Percentiles rank a stretch among this genome's conserved stretches.
phyloP scores from a whole-genome alignment of 768 basidiomycete genomes.

The Galerina sulciceps region DNA sequence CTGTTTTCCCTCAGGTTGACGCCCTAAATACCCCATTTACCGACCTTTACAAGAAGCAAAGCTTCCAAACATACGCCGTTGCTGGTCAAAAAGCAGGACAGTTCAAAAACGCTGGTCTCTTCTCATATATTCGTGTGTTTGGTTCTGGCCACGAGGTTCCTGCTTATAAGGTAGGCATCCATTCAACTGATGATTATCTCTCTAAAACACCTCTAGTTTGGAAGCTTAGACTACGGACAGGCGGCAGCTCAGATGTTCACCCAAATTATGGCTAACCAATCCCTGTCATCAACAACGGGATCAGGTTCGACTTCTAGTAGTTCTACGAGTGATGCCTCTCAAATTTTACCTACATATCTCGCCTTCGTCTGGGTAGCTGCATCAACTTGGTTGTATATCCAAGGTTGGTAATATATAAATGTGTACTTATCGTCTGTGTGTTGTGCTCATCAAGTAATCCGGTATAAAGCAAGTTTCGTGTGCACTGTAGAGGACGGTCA shows the following conservation, averaged over 20 bases:
- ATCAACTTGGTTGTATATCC: no score
- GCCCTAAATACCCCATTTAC: constrained; percentile 51
- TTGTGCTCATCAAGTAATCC: no score
- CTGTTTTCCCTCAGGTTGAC: constrained; percentile 37
- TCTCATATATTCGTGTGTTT: constrained; percentile 58
- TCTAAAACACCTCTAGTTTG: constrained; percentile 26
- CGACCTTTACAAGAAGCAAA: constrained; percentile 41
- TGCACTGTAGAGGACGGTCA: no score
- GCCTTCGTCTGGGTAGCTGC: no score
- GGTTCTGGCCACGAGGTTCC: constrained; percentile 54
- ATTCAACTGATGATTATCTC: background rate
- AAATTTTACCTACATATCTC: no score
- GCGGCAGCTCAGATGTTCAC: constrained; percentile 48
- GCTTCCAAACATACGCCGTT: constrained; percentile 53
- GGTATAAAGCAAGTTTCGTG: no score
- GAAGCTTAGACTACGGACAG: constrained; percentile 39
- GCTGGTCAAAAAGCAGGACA: constrained; percentile 51
- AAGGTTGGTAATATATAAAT: no score
- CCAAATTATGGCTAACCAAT: constrained; percentile 42
- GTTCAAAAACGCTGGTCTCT: constrained; percentile 62
- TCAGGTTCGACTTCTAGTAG: background rate
- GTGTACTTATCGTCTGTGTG: no score
- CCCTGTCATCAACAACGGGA: constrained; percentile 8
- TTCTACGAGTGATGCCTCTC: background rate
- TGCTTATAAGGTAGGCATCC: constrained; percentile 41